phyloP scores from a whole-genome alignment of 2,329 filamentous ascomycete species.

The Cercospora brassicicola region DNA sequence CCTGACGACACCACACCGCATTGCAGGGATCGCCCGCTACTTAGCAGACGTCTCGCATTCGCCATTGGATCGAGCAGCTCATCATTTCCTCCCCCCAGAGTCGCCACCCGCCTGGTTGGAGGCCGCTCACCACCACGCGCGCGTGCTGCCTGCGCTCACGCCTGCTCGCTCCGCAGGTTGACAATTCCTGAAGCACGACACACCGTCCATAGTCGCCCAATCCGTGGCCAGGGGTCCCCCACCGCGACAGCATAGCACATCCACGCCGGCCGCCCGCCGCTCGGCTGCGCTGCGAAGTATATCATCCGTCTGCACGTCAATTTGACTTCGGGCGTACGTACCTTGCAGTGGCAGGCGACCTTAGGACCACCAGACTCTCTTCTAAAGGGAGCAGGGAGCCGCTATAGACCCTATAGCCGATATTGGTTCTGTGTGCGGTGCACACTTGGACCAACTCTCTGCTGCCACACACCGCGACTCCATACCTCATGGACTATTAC shows the following conservation, averaged over 20 bases:
- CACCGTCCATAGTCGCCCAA: neutral
- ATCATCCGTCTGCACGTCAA: constrained; percentile 17
- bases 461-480: neutral
- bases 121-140: neutral
- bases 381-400: constrained; percentile 3
- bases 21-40: neutral
- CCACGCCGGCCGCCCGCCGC: neutral
- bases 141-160: neutral
- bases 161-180: neutral
- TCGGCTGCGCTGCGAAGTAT: constrained; percentile 2
- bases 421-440: constrained; percentile 13
- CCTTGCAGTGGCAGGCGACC: constrained; percentile 3
- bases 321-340: constrained; percentile 14
- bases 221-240: neutral
- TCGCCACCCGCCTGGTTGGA: constrained; percentile 4
- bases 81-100: neutral
- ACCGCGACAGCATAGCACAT: constrained; percentile 1
- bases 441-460: neutral
- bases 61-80: neutral
- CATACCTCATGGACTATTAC: constrained; percentile 15
- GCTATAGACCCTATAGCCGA: constrained; percentile 5
- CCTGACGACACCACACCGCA: constrained; percentile 8
- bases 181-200: constrained; percentile 5
- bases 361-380: neutral
- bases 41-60: neutral